Base-by-base conservation (phyloP, 768 basidiomycete genomes). In the Melanogaster broomeanus region DNA sequence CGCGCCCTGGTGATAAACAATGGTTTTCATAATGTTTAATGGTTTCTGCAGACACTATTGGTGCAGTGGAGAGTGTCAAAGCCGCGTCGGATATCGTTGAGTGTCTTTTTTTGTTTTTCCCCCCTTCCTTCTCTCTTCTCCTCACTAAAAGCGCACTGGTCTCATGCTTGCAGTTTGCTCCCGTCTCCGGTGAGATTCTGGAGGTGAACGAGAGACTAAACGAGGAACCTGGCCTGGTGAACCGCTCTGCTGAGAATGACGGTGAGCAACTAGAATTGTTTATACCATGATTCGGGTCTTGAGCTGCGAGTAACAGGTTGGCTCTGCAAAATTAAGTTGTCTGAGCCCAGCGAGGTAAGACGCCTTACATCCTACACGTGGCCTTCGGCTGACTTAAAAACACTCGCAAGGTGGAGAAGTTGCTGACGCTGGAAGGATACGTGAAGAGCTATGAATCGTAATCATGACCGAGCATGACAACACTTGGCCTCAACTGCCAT, bases 31-130 rank as follows among this genome's bases (percentile, higher is more conserved):
- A 28, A 15, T 15, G 24, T 34, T n/a, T n/a, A n/a, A n/a, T n/a
- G n/a, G n/a, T n/a, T 22, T 25, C 37, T 42, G 5, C 54, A 94
- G 94, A 89, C 41, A 72, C 84, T 57, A 88, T 96, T 66, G 94
- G 94, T 44, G 90, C 90, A 7, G 93, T 98, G 10, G 94, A 97
- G 71, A 96, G 93, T 55, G 94, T 97, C 50, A 98, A 98, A 68
- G 94, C 94, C 25, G 93, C 93, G 34, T 95, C 94, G 2, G 94
- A 98, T 66, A 94, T 98, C 64, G 91, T 90, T 71, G 53, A 68
- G 78, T 73, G 22, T 31, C 42, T 6, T 51, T 10, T 25, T 42
- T 52, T 35, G 13, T n/a, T n/a, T n/a, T n/a, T n/a, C n/a, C n/a
- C n/a, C n/a, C n/a, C n/a, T n/a, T n/a, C n/a, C n/a, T n/a, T n/a